Percentiles rank a stretch among this genome's conserved stretches.
phyloP scores from a whole-genome alignment of 2,329 filamentous ascomycete species.

The Knoxdaviesia capensis region DNA sequence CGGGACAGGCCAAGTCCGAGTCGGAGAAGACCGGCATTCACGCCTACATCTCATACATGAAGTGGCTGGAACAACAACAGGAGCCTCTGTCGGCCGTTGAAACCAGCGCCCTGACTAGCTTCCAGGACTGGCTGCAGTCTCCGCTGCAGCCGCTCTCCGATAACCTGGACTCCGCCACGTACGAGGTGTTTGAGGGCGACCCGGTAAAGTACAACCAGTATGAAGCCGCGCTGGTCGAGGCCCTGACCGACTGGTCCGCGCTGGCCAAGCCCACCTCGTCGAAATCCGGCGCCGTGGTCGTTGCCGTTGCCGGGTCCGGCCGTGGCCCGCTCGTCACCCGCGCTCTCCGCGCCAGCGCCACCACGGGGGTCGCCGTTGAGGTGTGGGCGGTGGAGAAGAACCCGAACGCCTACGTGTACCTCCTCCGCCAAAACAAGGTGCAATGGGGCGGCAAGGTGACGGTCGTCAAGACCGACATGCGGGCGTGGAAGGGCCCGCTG shows the following conservation, averaged over 20 bases:
- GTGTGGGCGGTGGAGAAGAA: conserved; percentile 96
- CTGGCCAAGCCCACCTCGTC: conserved; percentile 57
- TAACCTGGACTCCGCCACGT: conserved; percentile 91
- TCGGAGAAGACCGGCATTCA: conserved; percentile 12
- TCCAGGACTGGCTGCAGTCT: conserved; percentile 91
- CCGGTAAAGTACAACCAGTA: conserved; percentile 97
- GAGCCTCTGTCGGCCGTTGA: conserved; percentile 35
- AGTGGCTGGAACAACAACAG: conserved; percentile 68
- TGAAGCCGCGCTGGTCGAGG: conserved; percentile 62
- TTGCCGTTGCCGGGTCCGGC: conserved; percentile 85
- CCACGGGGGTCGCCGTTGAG: conserved; percentile 57
- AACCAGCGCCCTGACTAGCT: conserved; percentile 28
- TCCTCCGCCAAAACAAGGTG: conserved; percentile 66
- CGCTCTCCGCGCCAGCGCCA: conserved; percentile 59
- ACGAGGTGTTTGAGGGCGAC: conserved; percentile 96
- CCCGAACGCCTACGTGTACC: conserved; percentile 85
- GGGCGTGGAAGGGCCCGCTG: conserved; percentile 74
- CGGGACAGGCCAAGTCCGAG: conserved; percentile 11
- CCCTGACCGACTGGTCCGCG: conserved; percentile 58
- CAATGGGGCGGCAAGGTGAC: conserved; percentile 68
- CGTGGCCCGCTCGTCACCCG: conserved; percentile 82
- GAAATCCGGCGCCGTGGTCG: conserved; percentile 49
- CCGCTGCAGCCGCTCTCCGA: conserved; percentile 88
- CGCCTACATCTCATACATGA: conserved; percentile 55
- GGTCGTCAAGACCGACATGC: conserved; percentile 92